Evolutionary conservation across 2,329 filamentous ascomycete species (phyloP).

Genomic region (Hypoxylon sp.): DNA sequence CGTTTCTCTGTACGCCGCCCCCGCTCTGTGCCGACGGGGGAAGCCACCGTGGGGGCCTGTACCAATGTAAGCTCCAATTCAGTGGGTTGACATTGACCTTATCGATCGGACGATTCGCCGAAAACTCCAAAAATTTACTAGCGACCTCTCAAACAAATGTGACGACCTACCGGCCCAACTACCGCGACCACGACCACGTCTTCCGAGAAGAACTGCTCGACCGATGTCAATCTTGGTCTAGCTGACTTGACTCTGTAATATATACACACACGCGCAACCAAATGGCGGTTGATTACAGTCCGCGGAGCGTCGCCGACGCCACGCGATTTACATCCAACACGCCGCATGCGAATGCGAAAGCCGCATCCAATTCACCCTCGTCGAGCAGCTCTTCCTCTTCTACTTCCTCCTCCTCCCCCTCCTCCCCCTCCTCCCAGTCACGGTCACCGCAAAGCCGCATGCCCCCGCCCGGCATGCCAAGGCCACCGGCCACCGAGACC

Average conservation of each 20-base stretch:
- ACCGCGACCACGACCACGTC: conserved; percentile 1
- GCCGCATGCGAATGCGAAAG: conserved; percentile 76
- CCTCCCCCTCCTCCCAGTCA: conserved; percentile 21
- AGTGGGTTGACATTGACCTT: conserved; percentile 1
- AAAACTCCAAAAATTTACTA: conserved; percentile 34
- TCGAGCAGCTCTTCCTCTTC: conserved; percentile 20
- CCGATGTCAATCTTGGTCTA: not conserved
- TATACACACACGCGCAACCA: conserved; percentile 1
- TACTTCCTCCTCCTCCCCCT: conserved; percentile 27
- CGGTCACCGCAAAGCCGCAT: conserved; percentile 25
- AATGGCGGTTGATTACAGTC: conserved; percentile 52
- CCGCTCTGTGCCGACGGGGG: no score
- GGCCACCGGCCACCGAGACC: conserved; percentile 64
- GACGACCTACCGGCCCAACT: conserved; percentile 7
- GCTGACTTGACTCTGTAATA: not conserved
- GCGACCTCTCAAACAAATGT: not conserved
- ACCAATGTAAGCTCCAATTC: not conserved
- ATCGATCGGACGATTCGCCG: conserved; percentile 29
- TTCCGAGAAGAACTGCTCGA: not conserved
- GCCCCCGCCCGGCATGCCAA: conserved; percentile 47
- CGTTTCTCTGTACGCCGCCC: no score
- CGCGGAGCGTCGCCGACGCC: conserved; percentile 81
- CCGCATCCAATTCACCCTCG: conserved; percentile 45
- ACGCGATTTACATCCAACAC: conserved; percentile 81
- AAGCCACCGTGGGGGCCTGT: not conserved